A percentile compares a stretch with the other conserved stretches of the same genome.
These are phyloP conservation scores for Tricholoma sp. DNA, from an alignment of 768 basidiomycete species.

Conservation along the genomic window DNA sequence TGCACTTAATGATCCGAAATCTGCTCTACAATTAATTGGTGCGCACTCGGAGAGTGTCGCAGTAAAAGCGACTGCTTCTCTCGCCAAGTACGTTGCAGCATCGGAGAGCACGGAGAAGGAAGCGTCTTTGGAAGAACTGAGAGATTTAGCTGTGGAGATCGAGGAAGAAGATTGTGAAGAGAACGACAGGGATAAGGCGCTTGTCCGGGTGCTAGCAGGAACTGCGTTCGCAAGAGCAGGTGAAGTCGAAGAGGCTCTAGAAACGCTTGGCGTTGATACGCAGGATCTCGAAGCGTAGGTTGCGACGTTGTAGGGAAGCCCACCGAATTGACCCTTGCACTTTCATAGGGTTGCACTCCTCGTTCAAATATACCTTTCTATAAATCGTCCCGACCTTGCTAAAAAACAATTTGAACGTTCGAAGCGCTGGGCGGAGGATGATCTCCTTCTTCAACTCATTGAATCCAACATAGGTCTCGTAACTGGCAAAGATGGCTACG, in stretches of 20 bases:
- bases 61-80: constrained; percentile 62
- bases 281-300: constrained; percentile 87
- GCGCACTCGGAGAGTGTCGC: constrained; percentile 57
- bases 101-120: constrained; percentile 42
- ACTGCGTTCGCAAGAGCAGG: constrained; percentile 80
- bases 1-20: constrained; percentile 56
- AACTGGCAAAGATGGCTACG: constrained; percentile 67
- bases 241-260: constrained; percentile 89
- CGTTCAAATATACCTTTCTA: constrained; percentile 87
- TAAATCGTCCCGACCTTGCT: constrained; percentile 81
- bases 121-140: constrained; percentile 68
- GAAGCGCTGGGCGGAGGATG: constrained; percentile 84
- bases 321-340: neutral
- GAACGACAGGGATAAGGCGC: constrained; percentile 61
- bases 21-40: constrained; percentile 54
- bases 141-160: constrained; percentile 82
- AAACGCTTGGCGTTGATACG: constrained; percentile 73
- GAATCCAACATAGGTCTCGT: constrained; percentile 78
- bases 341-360: constrained; percentile 66
- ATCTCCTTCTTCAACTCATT: constrained; percentile 82
- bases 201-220: constrained; percentile 78
- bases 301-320: neutral
- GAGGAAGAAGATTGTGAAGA: constrained; percentile 73
- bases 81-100: constrained; percentile 64
- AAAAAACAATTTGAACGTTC: constrained; percentile 81